phyloP scores from a whole-genome alignment of 768 basidiomycete species.

The Myochromella boudieri region DNA sequence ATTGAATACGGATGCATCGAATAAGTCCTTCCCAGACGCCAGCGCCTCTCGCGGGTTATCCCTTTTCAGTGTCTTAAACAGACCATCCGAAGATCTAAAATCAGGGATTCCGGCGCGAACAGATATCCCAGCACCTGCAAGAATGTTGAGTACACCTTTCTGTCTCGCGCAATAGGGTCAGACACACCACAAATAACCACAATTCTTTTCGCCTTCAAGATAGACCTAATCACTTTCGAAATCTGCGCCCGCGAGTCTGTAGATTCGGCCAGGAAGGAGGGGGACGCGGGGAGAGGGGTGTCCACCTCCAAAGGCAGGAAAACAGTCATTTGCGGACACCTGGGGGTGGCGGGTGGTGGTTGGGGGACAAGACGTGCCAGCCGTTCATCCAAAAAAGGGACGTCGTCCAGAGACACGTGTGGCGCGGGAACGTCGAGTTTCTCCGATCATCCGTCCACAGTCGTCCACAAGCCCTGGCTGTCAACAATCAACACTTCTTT shows the following conservation, averaged over 20 bases:
- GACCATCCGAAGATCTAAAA: conserved; percentile 78
- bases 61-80: conserved; percentile 76
- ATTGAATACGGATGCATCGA: conserved; percentile 88
- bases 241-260: conserved; percentile 46
- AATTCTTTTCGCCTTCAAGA: conserved; percentile 77
- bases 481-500: too few species aligned
- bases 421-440: conserved; percentile 27
- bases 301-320: conserved; percentile 58
- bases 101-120: conserved; percentile 89
- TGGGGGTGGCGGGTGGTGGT: conserved; percentile 8
- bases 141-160: background rate
- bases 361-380: conserved; percentile 15
- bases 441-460: conserved; percentile 3
- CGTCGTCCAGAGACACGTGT: conserved; percentile 12
- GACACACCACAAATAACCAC: conserved; percentile 84
- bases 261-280: conserved; percentile 55
- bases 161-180: conserved; percentile 3
- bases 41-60: conserved; percentile 74
- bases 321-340: conserved; percentile 51
- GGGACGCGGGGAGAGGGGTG: conserved; percentile 46
- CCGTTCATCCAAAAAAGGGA: conserved; percentile 15
- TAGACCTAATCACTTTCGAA: conserved; percentile 57
- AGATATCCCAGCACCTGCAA: conserved; percentile 82
- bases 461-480: background rate
- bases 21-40: conserved; percentile 81